These are phyloP conservation scores for Cercospora citrullina DNA, from an alignment of 2,329 filamentous ascomycete species.

Conservation along the genomic window DNA sequence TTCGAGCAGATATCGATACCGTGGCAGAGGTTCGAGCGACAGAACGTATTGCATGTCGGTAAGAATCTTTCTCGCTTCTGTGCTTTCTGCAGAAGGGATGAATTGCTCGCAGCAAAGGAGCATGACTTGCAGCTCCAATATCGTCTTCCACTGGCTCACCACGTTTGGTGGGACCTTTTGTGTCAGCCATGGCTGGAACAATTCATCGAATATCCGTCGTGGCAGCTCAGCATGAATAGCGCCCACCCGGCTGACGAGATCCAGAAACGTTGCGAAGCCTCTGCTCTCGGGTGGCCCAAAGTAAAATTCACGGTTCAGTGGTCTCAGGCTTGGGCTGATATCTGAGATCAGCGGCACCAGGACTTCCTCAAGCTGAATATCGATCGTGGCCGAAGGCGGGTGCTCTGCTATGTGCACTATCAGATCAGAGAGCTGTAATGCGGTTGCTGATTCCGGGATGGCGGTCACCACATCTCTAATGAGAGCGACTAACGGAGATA, in stretches of 20 bases:
- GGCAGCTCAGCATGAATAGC: conserved; percentile 16
- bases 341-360: conserved; percentile 38
- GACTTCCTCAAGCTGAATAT: conserved; percentile 49
- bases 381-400: conserved; percentile 45
- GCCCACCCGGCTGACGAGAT: conserved; percentile 46
- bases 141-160: conserved; percentile 52
- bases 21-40: conserved; percentile 49
- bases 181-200: conserved; percentile 46
- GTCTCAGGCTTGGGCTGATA: conserved; percentile 34
- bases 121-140: conserved; percentile 50
- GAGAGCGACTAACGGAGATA: conserved; percentile 33
- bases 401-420: conserved; percentile 44
- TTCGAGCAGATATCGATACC: conserved; percentile 50
- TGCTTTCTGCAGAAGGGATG: conserved; percentile 21
- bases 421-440: conserved; percentile 43
- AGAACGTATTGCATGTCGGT: conserved; percentile 44
- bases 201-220: conserved; percentile 36
- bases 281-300: conserved; percentile 47
- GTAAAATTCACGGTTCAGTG: conserved; percentile 43
- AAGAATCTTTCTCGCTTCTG: conserved; percentile 39
- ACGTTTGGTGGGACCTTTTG: conserved; percentile 48
- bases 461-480: conserved; percentile 30
- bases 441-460: conserved; percentile 33
- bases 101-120: conserved; percentile 46
- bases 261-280: conserved; percentile 49